Evolutionary conservation across 208 protist genomes (phyloP), one percentile per base, ranked within the genome.

Genomic region (Wallacemonas rigidus): DNA sequence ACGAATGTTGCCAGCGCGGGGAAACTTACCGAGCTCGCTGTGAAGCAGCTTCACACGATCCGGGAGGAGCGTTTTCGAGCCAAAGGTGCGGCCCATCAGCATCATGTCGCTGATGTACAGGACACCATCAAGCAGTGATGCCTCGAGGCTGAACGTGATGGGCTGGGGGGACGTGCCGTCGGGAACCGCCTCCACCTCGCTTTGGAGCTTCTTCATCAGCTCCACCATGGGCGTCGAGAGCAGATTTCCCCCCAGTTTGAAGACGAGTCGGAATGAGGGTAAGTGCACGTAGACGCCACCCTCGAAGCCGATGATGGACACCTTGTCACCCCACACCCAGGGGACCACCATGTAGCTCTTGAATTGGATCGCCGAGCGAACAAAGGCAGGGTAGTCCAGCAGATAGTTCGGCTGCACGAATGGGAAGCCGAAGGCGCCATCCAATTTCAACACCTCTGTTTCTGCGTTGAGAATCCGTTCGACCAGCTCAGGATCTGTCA

Each of bases 31-130:
- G 11, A 95, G 75, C 55, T 75, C 76, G 61, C 85, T 72, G 14
- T 77, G 74, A 73, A 95, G 53, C 43, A 89, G 39, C 62, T 87
- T 82, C 44, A 91, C 79, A 35, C 91, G 86, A 51, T 93, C 80
- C 63, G 74, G 74, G 69, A 93, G 81, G 55, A 88, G 74, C 75
- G 82, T 87, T 50, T 86, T 68, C 1, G 75, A 75, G 2, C 88
- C 91, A 12, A 81, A 60, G 35, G 81, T 62, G 53, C 65, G 71
- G 62, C 83, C 88, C 14, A 95, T 50, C 39, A 87, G 39, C 74
- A 95, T 84, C 74, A 95, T 79, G 69, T 95, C 91, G 2, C 87
- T 89, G 50, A 95, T 87, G 80, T 95, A 92, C 7, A 95, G 78
- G n/a, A 76, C 65, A 60, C 82, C 73, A 11, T 87, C 65, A 14